These are phyloP conservation scores for Gossypium schwendimanii DNA, from an alignment of 441 rosid species.

Conservation along the genomic window DNA sequence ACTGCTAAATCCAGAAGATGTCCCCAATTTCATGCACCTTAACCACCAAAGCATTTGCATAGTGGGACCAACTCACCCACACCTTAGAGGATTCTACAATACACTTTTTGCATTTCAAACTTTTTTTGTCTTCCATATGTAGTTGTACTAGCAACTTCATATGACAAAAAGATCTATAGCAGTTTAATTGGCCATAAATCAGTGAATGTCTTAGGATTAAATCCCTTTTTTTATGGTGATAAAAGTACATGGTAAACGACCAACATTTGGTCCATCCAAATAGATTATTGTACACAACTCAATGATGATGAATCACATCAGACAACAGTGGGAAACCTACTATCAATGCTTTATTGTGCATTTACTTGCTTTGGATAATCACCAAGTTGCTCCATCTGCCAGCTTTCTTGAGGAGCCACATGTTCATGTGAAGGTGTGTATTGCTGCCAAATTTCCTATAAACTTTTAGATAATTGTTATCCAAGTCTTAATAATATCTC, in stretches of 20 bases:
- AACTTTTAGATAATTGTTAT: neutral
- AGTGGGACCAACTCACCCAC: constrained; percentile 12
- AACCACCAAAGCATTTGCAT: constrained; percentile 5
- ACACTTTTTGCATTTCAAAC: constrained; percentile 13
- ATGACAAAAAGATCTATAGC: constrained; percentile 13
- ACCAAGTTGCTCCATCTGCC: constrained; percentile 71
- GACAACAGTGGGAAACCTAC: constrained; percentile 30
- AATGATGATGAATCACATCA: constrained; percentile 30
- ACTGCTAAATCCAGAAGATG: neutral
- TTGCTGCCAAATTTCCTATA: constrained; percentile 37
- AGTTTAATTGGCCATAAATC: constrained; percentile 26
- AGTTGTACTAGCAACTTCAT: constrained; percentile 15
- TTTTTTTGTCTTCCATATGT: constrained; percentile 7
- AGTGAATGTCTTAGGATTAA: constrained; percentile 11
- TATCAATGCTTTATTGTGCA: constrained; percentile 30
- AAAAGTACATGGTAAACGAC: constrained; percentile 22
- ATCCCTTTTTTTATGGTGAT: constrained; percentile 10
- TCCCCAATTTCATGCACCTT: constrained; percentile 10
- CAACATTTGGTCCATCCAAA: constrained; percentile 22
- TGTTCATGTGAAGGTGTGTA: constrained; percentile 63
- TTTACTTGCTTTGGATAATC: constrained; percentile 37
- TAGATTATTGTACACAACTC: constrained; percentile 19
- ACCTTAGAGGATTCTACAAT: constrained; percentile 10
- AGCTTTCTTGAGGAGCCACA: constrained; percentile 78
- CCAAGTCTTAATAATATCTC: neutral